Evolutionary conservation across 1,139 yeast species (phyloP).

Genomic region (Wickerhamomyces sp.): DNA sequence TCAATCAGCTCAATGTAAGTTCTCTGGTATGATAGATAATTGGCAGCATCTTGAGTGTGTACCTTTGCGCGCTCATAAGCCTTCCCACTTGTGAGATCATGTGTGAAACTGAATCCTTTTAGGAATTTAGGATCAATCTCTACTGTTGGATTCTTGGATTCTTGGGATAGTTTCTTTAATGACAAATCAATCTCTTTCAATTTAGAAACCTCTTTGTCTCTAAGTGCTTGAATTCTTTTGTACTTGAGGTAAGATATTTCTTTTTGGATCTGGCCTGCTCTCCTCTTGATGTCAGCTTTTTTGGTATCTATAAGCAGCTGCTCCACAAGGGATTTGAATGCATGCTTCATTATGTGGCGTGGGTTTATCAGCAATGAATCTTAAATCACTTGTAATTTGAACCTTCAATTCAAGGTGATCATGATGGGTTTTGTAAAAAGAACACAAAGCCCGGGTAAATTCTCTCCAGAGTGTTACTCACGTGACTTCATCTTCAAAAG

Average conservation of each 20-base stretch:
- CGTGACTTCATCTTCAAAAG: neutral
- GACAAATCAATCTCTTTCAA: conserved; percentile 30
- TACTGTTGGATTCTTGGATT: conserved; percentile 21
- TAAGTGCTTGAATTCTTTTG: conserved; percentile 43
- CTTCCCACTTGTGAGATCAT: conserved; percentile 4
- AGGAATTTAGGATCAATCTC: conserved; percentile 12
- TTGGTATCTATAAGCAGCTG: conserved; percentile 44
- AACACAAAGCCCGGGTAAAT: too few relatives aligned
- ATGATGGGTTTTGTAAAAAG: too few relatives aligned
- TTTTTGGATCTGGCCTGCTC: conserved; percentile 42
- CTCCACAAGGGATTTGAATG: conserved; percentile 29
- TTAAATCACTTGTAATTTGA: too few relatives aligned
- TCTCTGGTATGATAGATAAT: conserved; percentile 70
- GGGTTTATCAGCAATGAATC: too few relatives aligned
- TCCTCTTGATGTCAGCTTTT: conserved; percentile 38
- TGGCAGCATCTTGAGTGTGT: conserved; percentile 29
- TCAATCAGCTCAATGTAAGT: conserved; percentile 74
- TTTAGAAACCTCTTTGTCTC: conserved; percentile 16
- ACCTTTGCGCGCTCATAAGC: conserved; percentile 15
- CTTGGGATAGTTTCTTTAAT: conserved; percentile 27
- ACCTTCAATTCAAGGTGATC: too few relatives aligned
- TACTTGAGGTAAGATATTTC: conserved; percentile 49
- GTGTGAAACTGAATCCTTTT: conserved; percentile 6
- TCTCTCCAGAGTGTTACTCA: too few relatives aligned
- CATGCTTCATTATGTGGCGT: conserved; percentile 5